Conservation (phyloP, 2,329 filamentous ascomycete species). For the Aphanoascus verrucosus region DNA sequence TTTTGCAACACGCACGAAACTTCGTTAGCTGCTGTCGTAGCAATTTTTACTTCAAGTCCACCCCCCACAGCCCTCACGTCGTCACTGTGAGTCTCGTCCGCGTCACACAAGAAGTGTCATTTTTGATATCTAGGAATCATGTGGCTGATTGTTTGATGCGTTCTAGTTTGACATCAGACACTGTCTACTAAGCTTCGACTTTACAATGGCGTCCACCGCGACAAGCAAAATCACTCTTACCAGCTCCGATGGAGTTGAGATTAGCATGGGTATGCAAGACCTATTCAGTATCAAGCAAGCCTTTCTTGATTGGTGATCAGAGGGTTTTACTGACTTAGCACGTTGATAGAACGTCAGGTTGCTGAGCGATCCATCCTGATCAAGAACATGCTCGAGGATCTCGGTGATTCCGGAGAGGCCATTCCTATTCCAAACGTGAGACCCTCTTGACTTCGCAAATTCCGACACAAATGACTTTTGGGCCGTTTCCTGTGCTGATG, state of each 20-base stretch:
- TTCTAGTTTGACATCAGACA: not conserved
- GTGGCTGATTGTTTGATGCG: not conserved
- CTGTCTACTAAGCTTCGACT: not conserved
- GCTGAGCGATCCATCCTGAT: conserved; percentile 88
- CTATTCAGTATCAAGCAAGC: not conserved
- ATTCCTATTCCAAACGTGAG: conserved; percentile 60
- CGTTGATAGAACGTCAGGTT: conserved; percentile 58
- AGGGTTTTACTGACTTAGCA: conserved; percentile 17
- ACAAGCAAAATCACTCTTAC: conserved; percentile 35
- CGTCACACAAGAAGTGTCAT: not conserved
- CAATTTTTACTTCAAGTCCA: not conserved
- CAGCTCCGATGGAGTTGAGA: conserved; percentile 42
- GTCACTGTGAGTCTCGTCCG: no score
- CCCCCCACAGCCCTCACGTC: no score
- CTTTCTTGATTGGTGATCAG: not conserved
- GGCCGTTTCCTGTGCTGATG: not conserved
- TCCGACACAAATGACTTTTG: not conserved
- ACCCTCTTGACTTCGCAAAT: not conserved
- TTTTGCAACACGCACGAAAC: not conserved
- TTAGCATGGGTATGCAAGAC: conserved; percentile 41
- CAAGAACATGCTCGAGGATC: conserved; percentile 96
- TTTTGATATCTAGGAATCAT: not conserved
- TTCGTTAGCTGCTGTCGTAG: not conserved
- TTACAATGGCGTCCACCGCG: conserved; percentile 18
- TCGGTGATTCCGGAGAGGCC: conserved; percentile 53